Percentiles rank a stretch among this genome's conserved stretches.
These are phyloP conservation scores for Macadamia integrifolia DNA, from an alignment of 164 flowering plant species.

Conservation along the genomic window DNA sequence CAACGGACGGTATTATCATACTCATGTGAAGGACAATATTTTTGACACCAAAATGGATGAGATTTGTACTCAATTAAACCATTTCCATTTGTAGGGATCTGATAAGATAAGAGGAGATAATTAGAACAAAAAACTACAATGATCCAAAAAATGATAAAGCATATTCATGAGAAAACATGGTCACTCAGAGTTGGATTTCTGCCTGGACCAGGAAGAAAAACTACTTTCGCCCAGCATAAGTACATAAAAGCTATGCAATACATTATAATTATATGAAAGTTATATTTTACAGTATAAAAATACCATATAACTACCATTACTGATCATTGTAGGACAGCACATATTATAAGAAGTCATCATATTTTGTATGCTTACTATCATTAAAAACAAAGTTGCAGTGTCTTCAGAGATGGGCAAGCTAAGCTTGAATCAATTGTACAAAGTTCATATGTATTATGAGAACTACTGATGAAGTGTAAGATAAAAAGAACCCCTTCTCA, in stretches of 20 bases:
- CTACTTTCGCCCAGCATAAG: not conserved
- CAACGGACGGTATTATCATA: slow-evolving; percentile 80
- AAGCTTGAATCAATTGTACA: no score
- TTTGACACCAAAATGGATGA: slow-evolving; percentile 94
- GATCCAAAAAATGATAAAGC: not conserved
- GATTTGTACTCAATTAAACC: slow-evolving; percentile 92
- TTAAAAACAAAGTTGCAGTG: no score
- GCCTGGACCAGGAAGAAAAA: not conserved
- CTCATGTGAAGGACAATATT: slow-evolving; percentile 94
- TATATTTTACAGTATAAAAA: not conserved
- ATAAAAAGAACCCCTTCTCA: no score
- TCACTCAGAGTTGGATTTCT: not conserved
- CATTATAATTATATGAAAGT: no score
- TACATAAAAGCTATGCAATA: not conserved
- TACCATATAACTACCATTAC: no score
- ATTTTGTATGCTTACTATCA: no score
- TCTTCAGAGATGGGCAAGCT: no score
- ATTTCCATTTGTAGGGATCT: slow-evolving; percentile 89
- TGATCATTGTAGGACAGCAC: no score
- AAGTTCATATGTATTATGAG: no score
- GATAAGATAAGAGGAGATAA: slow-evolving; percentile 18
- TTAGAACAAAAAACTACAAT: not conserved
- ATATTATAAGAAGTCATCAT: no score
- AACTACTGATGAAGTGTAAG: no score
- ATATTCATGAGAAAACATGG: not conserved